Evolutionary conservation across 306 rosid species (phyloP), one percentile per base, ranked within the genome.

Genomic region (Comarum palustre): DNA sequence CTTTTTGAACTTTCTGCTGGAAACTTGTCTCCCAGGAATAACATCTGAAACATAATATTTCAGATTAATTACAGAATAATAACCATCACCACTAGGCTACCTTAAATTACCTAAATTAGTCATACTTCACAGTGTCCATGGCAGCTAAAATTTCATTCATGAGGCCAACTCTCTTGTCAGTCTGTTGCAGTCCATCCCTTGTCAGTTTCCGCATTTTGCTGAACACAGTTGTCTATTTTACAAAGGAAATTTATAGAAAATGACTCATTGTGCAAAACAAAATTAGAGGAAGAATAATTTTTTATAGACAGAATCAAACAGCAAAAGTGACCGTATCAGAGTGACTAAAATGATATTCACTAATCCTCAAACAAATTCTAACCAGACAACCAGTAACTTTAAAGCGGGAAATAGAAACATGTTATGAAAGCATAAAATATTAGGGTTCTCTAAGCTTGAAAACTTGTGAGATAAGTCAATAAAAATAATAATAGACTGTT

Each of bases 21-120:
- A 93, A 90, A 84, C 98, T 93, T 73, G 85, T 80, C 78, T 90
- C 96, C 98, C 97, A 93, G 55, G 98, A 92, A 79, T 89, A 93
- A 80, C 96, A 89, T 85, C 98, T 90, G 88, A 71, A 82, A 84
- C 43, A 78, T 73, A 50, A 72, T 74, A 68, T 64, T 48, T 81
- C 77, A 80, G 78, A 73, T 66, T 59, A 66, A n/a, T 58, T 68
- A 55, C n/a, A 71, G 58, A 61, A 79, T 15, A 79, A 67, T 68
- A 2, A 48, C 13, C 48, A 60, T 73, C 51, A 81, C 55, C 4
- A 38, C 16, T 45, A 25, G 59, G 46, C 42, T 25, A 27, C n/a
- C 79, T 15, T 34, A 2, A 39, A 71, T 52, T 12, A 32, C 70
- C 50, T 27, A 48, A 82, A 38, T 16, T 41, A 68, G 62, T 48